A percentile compares a stretch with the other conserved stretches of the same genome.
Conservation (phyloP, 139 green algal genomes). For the Spirogloea muscicola region DNA sequence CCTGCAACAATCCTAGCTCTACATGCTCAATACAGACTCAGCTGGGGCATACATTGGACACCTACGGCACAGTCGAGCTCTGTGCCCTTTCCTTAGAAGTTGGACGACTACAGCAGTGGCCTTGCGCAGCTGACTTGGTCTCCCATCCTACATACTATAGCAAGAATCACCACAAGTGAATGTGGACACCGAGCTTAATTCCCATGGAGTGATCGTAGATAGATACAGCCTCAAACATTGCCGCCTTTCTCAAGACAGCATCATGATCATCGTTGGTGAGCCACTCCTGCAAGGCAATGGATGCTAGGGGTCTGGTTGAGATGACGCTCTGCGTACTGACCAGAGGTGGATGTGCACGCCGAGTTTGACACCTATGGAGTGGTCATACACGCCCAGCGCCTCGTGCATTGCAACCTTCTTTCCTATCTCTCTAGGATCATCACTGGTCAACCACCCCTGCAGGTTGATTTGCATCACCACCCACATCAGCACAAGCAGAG, state of each 20-base stretch:
- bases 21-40: neutral
- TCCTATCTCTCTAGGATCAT: too few relatives aligned
- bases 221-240: slow-evolving; percentile 65
- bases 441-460: too few relatives aligned
- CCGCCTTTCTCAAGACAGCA: slow-evolving; percentile 20
- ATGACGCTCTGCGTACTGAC: too few relatives aligned
- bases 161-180: slow-evolving; percentile 63
- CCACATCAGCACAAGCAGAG: too few relatives aligned
- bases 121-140: neutral
- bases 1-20: slow-evolving; percentile 14
- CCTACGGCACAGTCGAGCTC: neutral
- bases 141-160: slow-evolving; percentile 29
- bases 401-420: slow-evolving; percentile 60
- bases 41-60: neutral
- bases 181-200: slow-evolving; percentile 89
- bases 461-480: too few relatives aligned
- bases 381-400: slow-evolving; percentile 71
- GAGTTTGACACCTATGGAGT: slow-evolving; percentile 79
- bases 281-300: too few relatives aligned
- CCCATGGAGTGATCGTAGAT: slow-evolving; percentile 77
- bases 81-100: neutral
- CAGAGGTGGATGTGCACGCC: slow-evolving; percentile 86
- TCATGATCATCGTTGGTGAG: slow-evolving; percentile 23
- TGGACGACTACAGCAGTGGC: neutral
- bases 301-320: too few relatives aligned